Base-by-base conservation (phyloP, 1,139 yeast species). In the Arxiozyma slooffiae region DNA sequence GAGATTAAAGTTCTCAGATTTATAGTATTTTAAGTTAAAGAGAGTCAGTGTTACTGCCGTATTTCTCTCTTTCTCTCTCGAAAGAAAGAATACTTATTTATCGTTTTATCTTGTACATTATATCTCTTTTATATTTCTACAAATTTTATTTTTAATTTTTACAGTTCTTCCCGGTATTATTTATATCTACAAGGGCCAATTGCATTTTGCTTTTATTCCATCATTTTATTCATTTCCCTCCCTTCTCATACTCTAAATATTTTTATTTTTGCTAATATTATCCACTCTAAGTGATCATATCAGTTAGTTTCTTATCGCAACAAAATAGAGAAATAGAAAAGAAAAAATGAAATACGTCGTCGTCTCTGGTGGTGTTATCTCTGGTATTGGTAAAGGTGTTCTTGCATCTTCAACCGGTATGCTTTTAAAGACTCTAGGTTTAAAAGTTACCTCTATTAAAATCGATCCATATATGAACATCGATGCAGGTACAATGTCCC, bases 401-500 rank as follows among this genome's bases (percentile, higher is more conserved):
- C 77, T 90, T 55, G 74, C 99, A 53, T 89, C 97, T 40, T 88
- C 97, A 53, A 92, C 98, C 30, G 99, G 99, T 53, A 81, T 94
- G 71, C 72, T 92, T 60, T 79, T 94, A 71, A 94, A 94, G 72
- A 90, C 98, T 50, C 73, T 88, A 57, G 99, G 99, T 50, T 78
- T 85, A 63, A 82, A 95, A 68, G 98, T 90, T 55, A 90, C 98
- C 6, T 89, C 97, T 17, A 92, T 94, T 74, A 92, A 92, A 71
- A 92, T 92, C 65, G 99, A 92, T 73, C 99, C 99, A 44, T 92
- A 92, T 72, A 87, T 92, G 95, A 92, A 92, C 73, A 88, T 92
- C 60, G 99, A 92, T 72, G 99, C 99, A 46, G 99, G 99, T 62
- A 92, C 99, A 50, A 92, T 92, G 98, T 87, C 96, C 44, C 99